Percentiles rank a stretch among this genome's conserved stretches.
These are phyloP conservation scores for Boletus bicolor DNA, from an alignment of 768 basidiomycete genomes.

Conservation along the genomic window DNA sequence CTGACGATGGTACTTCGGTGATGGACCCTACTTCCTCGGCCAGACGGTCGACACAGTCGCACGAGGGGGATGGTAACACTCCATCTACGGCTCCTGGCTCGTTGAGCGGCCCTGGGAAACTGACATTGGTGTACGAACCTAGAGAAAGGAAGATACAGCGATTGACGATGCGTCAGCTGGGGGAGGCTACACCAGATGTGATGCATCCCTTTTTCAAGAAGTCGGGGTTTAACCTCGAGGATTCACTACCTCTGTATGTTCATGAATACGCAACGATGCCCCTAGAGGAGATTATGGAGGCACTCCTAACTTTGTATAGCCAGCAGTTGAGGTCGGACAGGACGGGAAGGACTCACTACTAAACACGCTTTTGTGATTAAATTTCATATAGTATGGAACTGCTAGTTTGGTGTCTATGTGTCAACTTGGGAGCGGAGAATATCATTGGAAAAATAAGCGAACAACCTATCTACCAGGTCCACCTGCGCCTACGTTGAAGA, in stretches of 20 bases:
- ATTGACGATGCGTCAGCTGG: constrained; percentile 81
- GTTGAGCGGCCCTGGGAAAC: constrained; percentile 10
- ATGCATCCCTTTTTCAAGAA: constrained; percentile 87
- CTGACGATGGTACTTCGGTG: constrained; percentile 7
- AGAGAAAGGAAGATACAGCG: constrained; percentile 68
- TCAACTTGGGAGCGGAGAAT: background rate
- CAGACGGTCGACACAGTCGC: constrained; percentile 17
- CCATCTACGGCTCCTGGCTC: background rate
- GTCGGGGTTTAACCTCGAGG: constrained; percentile 79
- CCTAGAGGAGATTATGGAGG: constrained; percentile 81
- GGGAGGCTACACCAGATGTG: constrained; percentile 85
- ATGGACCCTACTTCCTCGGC: background rate
- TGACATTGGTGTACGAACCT: constrained; percentile 48
- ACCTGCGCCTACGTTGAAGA: constrained; percentile 64
- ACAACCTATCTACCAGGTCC: constrained; percentile 30
- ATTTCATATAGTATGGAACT: background rate
- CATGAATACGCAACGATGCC: constrained; percentile 84
- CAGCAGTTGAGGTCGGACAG: constrained; percentile 52
- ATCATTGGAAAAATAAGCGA: constrained; percentile 10
- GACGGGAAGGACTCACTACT: constrained; percentile 13
- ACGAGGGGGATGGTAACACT: constrained; percentile 11
- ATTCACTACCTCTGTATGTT: constrained; percentile 82
- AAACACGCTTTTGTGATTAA: background rate
- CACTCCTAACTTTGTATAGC: constrained; percentile 71
- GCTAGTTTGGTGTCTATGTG: background rate